Percentiles rank a stretch among this genome's conserved stretches.
phyloP scores from a whole-genome alignment of 164 flowering plant genomes.

The Piper betle region DNA sequence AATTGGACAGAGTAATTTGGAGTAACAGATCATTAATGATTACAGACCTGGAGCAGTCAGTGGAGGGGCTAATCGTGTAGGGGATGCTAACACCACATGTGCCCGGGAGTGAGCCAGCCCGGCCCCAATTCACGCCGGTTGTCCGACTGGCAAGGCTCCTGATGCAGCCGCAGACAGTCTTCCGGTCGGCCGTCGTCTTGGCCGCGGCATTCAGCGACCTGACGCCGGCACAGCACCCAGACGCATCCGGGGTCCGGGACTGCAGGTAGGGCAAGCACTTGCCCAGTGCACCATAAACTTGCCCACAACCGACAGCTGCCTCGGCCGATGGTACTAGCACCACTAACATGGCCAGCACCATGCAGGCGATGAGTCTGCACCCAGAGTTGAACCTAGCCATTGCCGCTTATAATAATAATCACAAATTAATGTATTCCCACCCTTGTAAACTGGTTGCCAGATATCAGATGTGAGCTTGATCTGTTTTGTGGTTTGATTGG shows the following conservation, averaged over 20 bases:
- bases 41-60: slow-evolving; percentile 28
- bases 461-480: too few species aligned
- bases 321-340: not conserved
- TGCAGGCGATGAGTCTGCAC: not conserved
- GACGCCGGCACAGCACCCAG: slow-evolving; percentile 9
- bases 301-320: slow-evolving; percentile 13
- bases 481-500: too few species aligned
- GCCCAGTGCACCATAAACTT: slow-evolving; percentile 1
- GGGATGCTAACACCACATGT: slow-evolving; percentile 20
- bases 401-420: too few species aligned
- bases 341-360: not conserved
- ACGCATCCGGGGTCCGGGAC: slow-evolving; percentile 1
- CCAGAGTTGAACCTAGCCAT: not conserved
- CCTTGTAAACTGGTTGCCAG: too few species aligned
- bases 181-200: slow-evolving; percentile 7
- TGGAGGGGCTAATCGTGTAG: slow-evolving; percentile 19
- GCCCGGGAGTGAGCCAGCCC: slow-evolving; percentile 13
- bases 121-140: not conserved
- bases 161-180: slow-evolving; percentile 16
- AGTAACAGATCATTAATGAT: too few species aligned
- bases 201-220: slow-evolving; percentile 2
- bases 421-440: too few species aligned
- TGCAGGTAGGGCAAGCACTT: slow-evolving; percentile 15
- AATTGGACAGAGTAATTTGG: too few species aligned
- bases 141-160: slow-evolving; percentile 1